Evolutionary conservation across 768 basidiomycete species (phyloP), one percentile per base, ranked within the genome.

Genomic region (Tulasnella sp.): DNA sequence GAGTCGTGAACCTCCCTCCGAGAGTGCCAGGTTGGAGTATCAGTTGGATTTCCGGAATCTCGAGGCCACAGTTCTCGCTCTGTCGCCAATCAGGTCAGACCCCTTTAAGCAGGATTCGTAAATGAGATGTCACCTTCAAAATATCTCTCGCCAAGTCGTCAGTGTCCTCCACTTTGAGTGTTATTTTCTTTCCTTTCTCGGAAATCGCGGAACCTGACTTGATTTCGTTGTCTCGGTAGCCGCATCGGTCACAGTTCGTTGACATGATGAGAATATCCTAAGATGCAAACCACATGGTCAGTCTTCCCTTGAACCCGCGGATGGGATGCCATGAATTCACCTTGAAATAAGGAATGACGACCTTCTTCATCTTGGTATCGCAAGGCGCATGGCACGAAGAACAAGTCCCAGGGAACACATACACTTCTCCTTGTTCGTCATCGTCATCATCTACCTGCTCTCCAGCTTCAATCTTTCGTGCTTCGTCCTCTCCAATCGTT

Each of bases 241-340:
- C 97, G 83, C 97, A 99, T 72, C 85, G 83, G 76, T 96, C 94
- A 82, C 97, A 99, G 82, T 97, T 98, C 7, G 96, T 96, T 31
- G 97, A 97, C 96, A 98, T 98, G 84, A 99, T 97, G 74, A 99
- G 84, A 75, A 95, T 91, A 80, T 99, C 96, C 96, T 97, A 78
- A 8, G 70, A 25, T 42, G 17, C 25, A 9, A 71, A 15, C 70
- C 34, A 42, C 25, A 34, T 22, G 9, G 29, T 71, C 39, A 25
- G 34, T 12, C n/a, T 25, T 74, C 39, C 11, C 42, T 42, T 42
- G 42, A 17, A 17, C 9, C 42, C 8, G 42, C 42, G 42, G 9
- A 8, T 8, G 37, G 73, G 19, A 69, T 34, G 29, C 2, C 34
- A 3, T 19, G 45, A 49, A 39, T 86, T 71, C 71, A 91, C 96